Conservation (phyloP, 2,329 filamentous ascomycete species). For the Fusarium incarnatum region DNA sequence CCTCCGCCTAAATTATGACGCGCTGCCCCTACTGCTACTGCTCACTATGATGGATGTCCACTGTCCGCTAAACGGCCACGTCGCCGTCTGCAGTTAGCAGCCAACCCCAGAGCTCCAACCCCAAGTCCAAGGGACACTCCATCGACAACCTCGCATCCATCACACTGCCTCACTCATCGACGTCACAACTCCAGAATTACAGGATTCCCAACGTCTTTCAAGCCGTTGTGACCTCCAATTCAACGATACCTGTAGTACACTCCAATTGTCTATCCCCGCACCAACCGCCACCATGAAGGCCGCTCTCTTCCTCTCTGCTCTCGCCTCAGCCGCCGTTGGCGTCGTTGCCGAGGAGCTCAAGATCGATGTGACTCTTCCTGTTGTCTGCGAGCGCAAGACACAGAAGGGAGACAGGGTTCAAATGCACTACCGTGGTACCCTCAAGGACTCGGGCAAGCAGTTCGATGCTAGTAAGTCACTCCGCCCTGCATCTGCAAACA, state of each 20-base stretch:
- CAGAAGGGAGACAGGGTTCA: conserved; percentile 80
- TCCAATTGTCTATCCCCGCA: conserved; percentile 21
- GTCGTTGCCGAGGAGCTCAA: conserved; percentile 71
- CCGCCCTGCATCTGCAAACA: conserved; percentile 13
- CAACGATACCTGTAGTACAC: conserved; percentile 15
- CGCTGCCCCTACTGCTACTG: conserved; percentile 2
- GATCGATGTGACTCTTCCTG: conserved; percentile 79
- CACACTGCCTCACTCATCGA: conserved; percentile 38
- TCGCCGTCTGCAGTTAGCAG: conserved; percentile 33
- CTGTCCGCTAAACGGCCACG: conserved; percentile 40
- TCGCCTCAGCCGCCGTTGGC: conserved; percentile 64
- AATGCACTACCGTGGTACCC: conserved; percentile 90
- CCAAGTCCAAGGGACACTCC: conserved; percentile 6
- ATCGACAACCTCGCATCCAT: conserved; percentile 38
- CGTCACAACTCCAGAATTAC: conserved; percentile 38
- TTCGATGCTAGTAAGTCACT: conserved; percentile 78
- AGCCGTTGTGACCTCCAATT: conserved; percentile 13
- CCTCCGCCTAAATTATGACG: conserved; percentile 29
- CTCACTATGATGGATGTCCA: too few relatives aligned
- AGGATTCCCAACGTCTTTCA: conserved; percentile 27
- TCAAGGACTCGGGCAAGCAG: conserved; percentile 77
- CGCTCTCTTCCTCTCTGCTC: conserved; percentile 60
- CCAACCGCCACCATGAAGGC: conserved; percentile 59
- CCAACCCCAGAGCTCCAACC: conserved; percentile 8
- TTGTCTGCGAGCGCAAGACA: conserved; percentile 84